A percentile compares a stretch with the other conserved stretches of the same genome.
Conservation (phyloP, 352 stramenopile species). For the Globisporangium middletonii region DNA sequence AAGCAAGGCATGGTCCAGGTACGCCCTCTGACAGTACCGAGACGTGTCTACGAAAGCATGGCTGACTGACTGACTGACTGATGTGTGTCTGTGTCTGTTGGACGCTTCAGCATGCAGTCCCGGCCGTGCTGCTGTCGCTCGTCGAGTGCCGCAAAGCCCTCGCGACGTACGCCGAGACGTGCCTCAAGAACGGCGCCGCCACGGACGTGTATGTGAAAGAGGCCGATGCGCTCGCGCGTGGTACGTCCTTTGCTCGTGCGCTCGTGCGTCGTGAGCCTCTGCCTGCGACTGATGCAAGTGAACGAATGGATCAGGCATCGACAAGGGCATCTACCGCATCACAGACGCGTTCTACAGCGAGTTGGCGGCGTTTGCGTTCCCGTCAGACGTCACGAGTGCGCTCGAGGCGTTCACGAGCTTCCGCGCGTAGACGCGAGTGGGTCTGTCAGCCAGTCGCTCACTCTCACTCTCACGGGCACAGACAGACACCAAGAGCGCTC, state of each 20-base stretch:
- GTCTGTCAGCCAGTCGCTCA: neutral
- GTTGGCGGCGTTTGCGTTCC: slow-evolving; percentile 47
- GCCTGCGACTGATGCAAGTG: neutral
- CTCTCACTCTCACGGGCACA: neutral
- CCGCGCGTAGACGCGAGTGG: slow-evolving; percentile 23
- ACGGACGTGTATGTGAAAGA: slow-evolving; percentile 61
- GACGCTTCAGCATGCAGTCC: slow-evolving; percentile 45
- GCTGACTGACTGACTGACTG: neutral
- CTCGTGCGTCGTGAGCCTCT: too few species aligned
- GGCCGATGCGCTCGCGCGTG: slow-evolving; percentile 48
- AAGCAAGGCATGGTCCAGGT: slow-evolving; percentile 67
- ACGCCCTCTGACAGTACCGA: slow-evolving; percentile 1
- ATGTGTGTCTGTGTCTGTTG: neutral
- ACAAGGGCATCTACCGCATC: slow-evolving; percentile 78
- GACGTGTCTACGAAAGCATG: too few species aligned
- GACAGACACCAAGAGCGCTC: neutral
- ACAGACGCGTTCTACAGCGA: slow-evolving; percentile 61
- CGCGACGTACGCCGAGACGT: slow-evolving; percentile 63
- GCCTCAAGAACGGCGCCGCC: slow-evolving; percentile 48
- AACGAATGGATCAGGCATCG: slow-evolving; percentile 31
- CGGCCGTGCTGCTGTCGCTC: slow-evolving; percentile 60
- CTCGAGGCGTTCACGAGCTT: slow-evolving; percentile 43
- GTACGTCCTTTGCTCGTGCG: neutral
- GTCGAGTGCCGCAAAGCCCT: slow-evolving; percentile 60
- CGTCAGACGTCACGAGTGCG: slow-evolving; percentile 36